Base-by-base conservation (phyloP, 192 early-diverging fungal genomes). In the Backusella morwellensis region DNA sequence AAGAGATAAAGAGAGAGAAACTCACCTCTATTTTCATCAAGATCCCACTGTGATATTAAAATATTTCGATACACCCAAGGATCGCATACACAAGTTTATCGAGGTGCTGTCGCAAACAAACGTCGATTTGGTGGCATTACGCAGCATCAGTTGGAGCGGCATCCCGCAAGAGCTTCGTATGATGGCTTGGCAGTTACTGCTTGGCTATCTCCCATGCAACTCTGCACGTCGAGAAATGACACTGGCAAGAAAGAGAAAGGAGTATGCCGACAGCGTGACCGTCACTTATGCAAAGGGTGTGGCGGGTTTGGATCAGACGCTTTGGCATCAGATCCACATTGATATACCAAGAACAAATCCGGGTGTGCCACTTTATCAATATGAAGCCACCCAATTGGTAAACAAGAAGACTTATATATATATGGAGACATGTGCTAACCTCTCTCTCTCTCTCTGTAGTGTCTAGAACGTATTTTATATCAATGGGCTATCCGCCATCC, bases 401-500 rank as follows among this genome's bases (percentile, higher is more conserved):
- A 73, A 21, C 66, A 23, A 59, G 0, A 17, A 47, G 4, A 35
- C n/a, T 1, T 72, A 54, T 71, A 66, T 15, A 32, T 32, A 32
- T 32, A 32, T 32, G 32, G 32, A 32, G 32, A 3, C 2, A 32
- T 32, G 32, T 32, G 32, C 32, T 32, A 32, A 32, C 2, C 32
- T 32, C 32, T 32, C 29, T 0, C 32, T 32, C 29, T 0, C 32
- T 32, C 32, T 32, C 32, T 3, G 32, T 32, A 32, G 91, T 90
- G 92, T 66, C 85, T 99, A 11, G 97, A 96, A 83, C 90, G 96
- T 15, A 90, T 98, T 34, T 88, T 99, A 3, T 99, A 99, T 77
- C 92, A 93, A 75, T 99, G 98, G 98, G 95, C 98, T 0, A 97
- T 96, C 15, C 87, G 98, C 29, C 98, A 99, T 73, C 98, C 98